A percentile compares a stretch with the other conserved stretches of the same genome.
phyloP scores from a whole-genome alignment of 768 basidiomycete genomes.

The Trametes villosa region DNA sequence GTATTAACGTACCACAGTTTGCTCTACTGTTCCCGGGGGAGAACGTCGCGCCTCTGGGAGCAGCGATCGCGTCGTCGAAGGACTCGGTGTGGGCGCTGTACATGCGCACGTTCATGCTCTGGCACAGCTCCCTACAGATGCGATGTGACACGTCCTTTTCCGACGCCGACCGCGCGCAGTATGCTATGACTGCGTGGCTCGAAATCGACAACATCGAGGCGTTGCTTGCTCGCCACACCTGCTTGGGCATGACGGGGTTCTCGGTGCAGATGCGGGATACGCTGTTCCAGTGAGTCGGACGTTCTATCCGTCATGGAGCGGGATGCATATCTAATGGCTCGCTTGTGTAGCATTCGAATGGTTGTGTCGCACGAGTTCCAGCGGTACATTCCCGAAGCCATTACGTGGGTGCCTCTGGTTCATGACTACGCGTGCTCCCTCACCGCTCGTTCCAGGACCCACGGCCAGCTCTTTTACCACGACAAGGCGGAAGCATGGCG shows the following conservation, averaged over 20 bases:
- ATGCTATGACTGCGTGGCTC: slow-evolving; percentile 69
- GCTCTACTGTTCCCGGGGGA: slow-evolving; percentile 76
- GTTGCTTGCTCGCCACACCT: slow-evolving; percentile 64
- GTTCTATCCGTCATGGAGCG: background rate
- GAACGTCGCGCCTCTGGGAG: slow-evolving; percentile 40
- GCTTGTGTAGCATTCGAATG: slow-evolving; percentile 59
- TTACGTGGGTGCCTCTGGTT: slow-evolving; percentile 45
- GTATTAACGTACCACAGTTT: slow-evolving; percentile 47
- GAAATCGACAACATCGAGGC: slow-evolving; percentile 69
- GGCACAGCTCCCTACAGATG: slow-evolving; percentile 75
- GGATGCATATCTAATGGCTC: background rate
- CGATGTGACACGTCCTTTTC: slow-evolving; percentile 46
- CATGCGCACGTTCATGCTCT: slow-evolving; percentile 68
- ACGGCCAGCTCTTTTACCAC: slow-evolving; percentile 29
- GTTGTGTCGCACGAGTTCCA: slow-evolving; percentile 72
- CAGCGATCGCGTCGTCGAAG: slow-evolving; percentile 54
- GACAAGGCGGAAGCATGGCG: slow-evolving; percentile 33
- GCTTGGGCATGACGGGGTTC: slow-evolving; percentile 65
- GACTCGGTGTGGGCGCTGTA: slow-evolving; percentile 76
- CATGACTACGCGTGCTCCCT: slow-evolving; percentile 25
- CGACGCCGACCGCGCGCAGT: slow-evolving; percentile 59
- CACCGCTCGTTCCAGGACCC: slow-evolving; percentile 40
- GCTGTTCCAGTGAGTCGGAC: slow-evolving; percentile 67
- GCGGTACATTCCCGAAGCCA: slow-evolving; percentile 62
- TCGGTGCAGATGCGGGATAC: slow-evolving; percentile 73